Conservation (phyloP, 169 alveolate species). For the Plasmodium gaboni region DNA sequence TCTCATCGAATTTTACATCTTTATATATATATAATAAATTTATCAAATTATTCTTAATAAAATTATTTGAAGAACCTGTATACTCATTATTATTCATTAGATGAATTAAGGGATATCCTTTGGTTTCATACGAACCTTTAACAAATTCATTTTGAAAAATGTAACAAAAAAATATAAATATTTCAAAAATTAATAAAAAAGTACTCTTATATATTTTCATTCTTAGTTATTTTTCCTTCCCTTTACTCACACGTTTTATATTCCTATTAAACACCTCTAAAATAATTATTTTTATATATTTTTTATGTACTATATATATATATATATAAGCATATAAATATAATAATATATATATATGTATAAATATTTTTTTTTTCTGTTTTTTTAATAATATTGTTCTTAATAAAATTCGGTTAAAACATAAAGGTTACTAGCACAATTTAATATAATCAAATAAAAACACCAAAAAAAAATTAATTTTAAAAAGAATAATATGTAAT, state of each 20-base stretch:
- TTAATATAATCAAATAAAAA: too few relatives aligned
- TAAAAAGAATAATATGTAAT: too few relatives aligned
- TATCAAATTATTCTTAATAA: slow-evolving; percentile 40
- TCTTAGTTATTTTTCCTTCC: not conserved
- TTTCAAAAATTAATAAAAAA: not conserved
- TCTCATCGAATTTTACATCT: slow-evolving; percentile 16
- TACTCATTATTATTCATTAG: slow-evolving; percentile 13
- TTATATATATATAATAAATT: slow-evolving; percentile 37
- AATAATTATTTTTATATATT: not conserved
- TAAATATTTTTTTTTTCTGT: too few relatives aligned
- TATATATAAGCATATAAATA: too few relatives aligned
- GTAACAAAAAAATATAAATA: slow-evolving; percentile 13
- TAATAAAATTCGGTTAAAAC: too few relatives aligned
- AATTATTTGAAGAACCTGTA: slow-evolving; percentile 26
- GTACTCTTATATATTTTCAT: slow-evolving; percentile 1
- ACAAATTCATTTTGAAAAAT: slow-evolving; percentile 41
- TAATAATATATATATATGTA: too few relatives aligned
- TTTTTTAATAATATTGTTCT: too few relatives aligned
- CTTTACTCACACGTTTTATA: too few relatives aligned
- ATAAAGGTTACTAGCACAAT: too few relatives aligned
- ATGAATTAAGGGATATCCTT: slow-evolving; percentile 54
- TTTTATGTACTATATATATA: not conserved
- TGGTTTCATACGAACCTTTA: slow-evolving; percentile 48
- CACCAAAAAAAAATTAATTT: too few relatives aligned
- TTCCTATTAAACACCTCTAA: not conserved